Evolutionary conservation across 2,329 filamentous ascomycete species (phyloP).

Genomic region (Venturia oleaginea): DNA sequence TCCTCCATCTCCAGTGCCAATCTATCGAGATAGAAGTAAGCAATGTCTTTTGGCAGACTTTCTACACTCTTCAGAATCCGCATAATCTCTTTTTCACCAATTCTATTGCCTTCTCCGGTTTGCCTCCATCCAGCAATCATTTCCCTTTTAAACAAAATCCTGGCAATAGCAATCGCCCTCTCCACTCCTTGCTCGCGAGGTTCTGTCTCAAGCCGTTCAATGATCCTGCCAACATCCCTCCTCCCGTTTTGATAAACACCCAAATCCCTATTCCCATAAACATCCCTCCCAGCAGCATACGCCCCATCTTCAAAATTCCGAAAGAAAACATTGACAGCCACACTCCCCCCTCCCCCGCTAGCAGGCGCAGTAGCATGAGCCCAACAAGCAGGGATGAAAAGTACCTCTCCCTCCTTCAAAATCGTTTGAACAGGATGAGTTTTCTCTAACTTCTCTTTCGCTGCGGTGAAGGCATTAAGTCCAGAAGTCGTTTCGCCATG

Average conservation of each 20-base stretch:
- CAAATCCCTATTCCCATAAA: conserved; percentile 82
- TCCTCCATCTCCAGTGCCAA: conserved; percentile 57
- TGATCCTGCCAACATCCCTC: conserved; percentile 1
- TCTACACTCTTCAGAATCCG: conserved; percentile 23
- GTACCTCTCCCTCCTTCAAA: conserved; percentile 61
- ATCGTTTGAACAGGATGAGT: conserved; percentile 40
- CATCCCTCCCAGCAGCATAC: conserved; percentile 68
- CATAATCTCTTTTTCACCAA: background rate
- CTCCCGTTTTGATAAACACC: conserved; percentile 76
- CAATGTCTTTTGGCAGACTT: conserved; percentile 58
- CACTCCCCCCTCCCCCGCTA: conserved; percentile 38
- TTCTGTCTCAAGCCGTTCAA: background rate
- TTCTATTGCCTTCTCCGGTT: background rate
- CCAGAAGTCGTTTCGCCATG: conserved; percentile 74
- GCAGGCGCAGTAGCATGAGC: conserved; percentile 59
- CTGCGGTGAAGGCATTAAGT: conserved; percentile 54
- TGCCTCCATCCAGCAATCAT: background rate
- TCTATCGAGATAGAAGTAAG: conserved; percentile 66
- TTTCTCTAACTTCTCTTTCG: background rate
- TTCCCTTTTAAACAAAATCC: background rate
- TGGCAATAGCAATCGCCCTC: background rate
- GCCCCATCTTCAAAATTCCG: conserved; percentile 51
- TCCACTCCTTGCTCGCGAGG: background rate
- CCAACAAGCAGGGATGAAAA: conserved; percentile 80
- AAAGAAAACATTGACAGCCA: conserved; percentile 90